Evolutionary conservation across 202 grass and related monocot species (phyloP), one percentile per base, ranked within the genome.

Genomic region (Carex arenaria): DNA sequence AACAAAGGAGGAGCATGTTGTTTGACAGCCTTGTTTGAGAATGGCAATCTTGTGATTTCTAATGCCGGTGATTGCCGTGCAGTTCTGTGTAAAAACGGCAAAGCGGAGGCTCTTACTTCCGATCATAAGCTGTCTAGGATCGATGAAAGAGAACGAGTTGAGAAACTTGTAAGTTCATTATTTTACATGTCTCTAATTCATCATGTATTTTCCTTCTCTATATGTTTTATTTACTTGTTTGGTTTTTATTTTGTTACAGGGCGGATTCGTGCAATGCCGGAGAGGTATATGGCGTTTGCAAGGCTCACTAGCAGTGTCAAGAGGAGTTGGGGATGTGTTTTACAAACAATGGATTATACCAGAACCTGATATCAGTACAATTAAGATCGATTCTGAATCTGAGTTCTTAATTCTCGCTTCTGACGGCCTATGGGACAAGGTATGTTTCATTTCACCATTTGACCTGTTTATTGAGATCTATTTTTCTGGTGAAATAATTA

Each of bases 371-470:
- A 87, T 85, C 5, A 73, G 62, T 72, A 69, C 74, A 49, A 20
- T 90, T 1, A 82, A 64, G 49, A 85, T 90, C 11, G 55, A 82
- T 74, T 59, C 56, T 40, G 34, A 87, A 78, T 85, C 67, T 51
- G 88, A 90, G 61, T 90, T 90, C 85, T 55, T 90, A 76, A 82
- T 90, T 64, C 77, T 90, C 34, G 88, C 88, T 51, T 87, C 85
- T 70, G 88, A 90, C 54, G 88, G 88, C 8, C 68, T 90, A 23
- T 90, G 85, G 88, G 88, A 90, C 49, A 87, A 85, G 85, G 88
- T 90, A 32, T 20, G 8, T 68, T 61, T 62, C 9, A 62, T 68
- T 61, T 62, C 9, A 62, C 38, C 57, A 28, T 62, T 45, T 20
- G 31, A 10, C 19, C 7, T 80, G 8, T 47, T 80, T 80, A 22